Base-by-base conservation (phyloP, 2,329 filamentous ascomycete species). In the Penicillium sp. region DNA sequence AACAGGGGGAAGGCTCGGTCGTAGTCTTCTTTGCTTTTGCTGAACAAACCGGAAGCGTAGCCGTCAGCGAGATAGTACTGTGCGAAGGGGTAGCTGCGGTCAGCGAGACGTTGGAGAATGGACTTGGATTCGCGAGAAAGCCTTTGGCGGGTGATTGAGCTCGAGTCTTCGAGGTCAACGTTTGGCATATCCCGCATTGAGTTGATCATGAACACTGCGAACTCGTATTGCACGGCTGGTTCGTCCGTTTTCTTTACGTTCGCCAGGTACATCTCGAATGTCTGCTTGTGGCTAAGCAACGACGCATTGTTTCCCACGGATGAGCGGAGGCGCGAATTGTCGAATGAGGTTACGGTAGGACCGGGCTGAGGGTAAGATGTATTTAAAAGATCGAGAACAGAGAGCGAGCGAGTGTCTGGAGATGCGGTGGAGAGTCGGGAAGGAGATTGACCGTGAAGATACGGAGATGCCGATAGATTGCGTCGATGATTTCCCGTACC, bases 191-290 rank as follows among this genome's bases (percentile, higher is more conserved):
- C 89, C 68, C 90, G 88, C 36, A 92, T 92, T 1, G 90, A 87
- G 42, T 92, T 89, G 61, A 97, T 87, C 77, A 99, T 85, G 70
- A 95, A 96, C 33, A 97, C 83, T 2, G 94, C 94, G 73, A 99
- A 97, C 27, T 95, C 94, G 71, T 97, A 97, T 71, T 96, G 91
- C 30, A 95, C 89, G 4, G 88, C 86, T 14, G 87, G 81, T 70
- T 96, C 91, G 56, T 88, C 94, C 2, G 94, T 95, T 77, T 99
- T 99, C 76, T 96, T 97, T 52, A 96, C 90, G 66, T 97, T 99
- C 49, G 88, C 87, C 40, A 92, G 84, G 71, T 99, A 99, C 92
- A 97, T 96, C 49, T 97, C 92, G 44, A 99, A 82, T 1, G 94
- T 99, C 74, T 97, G 92, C 67, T 92, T 89, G 30, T 90, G 87